phyloP scores from a whole-genome alignment of 2,329 filamentous ascomycete species.

The Curvularia verruculosa region DNA sequence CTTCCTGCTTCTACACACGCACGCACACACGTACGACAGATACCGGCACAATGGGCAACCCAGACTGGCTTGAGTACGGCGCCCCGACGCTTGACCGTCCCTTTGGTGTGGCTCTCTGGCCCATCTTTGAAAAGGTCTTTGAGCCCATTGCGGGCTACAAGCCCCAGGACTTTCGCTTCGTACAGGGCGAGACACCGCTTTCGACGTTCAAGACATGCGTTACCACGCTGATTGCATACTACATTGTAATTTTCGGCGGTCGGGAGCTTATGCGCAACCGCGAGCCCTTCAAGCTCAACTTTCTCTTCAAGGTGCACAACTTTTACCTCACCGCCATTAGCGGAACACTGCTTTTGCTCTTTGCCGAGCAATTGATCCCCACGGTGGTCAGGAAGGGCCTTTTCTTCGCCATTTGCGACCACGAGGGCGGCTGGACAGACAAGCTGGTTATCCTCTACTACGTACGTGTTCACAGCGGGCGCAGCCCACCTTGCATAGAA shows the following conservation, averaged over 20 bases:
- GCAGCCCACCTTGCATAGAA: neutral
- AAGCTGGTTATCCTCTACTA: conserved; percentile 95
- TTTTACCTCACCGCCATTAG: conserved; percentile 89
- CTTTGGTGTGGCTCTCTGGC: conserved; percentile 91
- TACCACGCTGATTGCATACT: conserved; percentile 85
- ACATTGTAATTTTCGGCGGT: conserved; percentile 90
- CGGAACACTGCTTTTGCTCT: conserved; percentile 78
- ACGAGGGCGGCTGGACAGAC: conserved; percentile 88
- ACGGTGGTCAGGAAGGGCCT: conserved; percentile 80
- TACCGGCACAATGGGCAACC: conserved; percentile 54
- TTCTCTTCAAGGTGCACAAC: conserved; percentile 95
- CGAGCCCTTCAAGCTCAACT: conserved; percentile 83
- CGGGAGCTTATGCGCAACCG: conserved; percentile 90
- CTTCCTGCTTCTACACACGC: neutral
- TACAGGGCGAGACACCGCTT: conserved; percentile 81
- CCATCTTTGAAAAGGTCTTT: conserved; percentile 89
- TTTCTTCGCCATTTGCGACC: conserved; percentile 86
- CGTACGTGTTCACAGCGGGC: conserved; percentile 62
- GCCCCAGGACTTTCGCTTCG: conserved; percentile 84
- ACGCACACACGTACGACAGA: conserved; percentile 4
- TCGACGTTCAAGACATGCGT: conserved; percentile 85
- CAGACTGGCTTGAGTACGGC: conserved; percentile 60
- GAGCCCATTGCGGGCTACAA: conserved; percentile 78
- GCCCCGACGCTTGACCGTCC: conserved; percentile 86
- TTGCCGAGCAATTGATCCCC: conserved; percentile 88